Evolutionary conservation across 371 early-diverging fungal genomes (phyloP).

Genomic region (Mortierella sp.): DNA sequence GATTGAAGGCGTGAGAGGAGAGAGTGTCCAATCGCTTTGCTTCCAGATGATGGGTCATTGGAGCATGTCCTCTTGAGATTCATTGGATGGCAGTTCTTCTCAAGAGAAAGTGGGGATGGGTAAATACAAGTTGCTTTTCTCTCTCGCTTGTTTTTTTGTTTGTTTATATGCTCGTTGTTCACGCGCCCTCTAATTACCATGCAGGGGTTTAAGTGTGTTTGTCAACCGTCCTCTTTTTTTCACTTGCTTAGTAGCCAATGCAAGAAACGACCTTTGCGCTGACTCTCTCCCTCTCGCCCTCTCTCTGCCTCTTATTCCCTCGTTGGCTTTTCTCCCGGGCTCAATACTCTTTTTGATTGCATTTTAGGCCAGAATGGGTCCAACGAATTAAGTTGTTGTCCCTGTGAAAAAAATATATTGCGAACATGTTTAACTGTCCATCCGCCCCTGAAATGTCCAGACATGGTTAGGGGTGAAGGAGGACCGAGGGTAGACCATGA

Average conservation of each 20-base stretch:
- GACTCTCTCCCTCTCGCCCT: neutral
- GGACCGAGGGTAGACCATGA: neutral
- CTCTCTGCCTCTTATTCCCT: neutral
- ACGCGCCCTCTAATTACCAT: neutral
- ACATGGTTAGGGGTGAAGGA: neutral
- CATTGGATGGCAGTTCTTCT: neutral
- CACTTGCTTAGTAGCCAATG: neutral
- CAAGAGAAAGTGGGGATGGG: neutral
- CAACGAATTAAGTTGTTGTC: neutral
- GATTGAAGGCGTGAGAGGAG: neutral
- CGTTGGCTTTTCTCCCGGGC: neutral
- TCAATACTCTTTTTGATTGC: neutral
- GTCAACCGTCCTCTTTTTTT: neutral
- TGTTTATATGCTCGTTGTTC: neutral
- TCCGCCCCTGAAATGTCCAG: neutral
- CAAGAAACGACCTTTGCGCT: neutral
- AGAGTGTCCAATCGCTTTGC: conserved; percentile 2
- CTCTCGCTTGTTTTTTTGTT: neutral
- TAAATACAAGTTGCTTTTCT: neutral
- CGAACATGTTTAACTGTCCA: neutral
- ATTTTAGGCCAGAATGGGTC: neutral
- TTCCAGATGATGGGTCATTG: neutral
- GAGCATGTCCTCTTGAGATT: neutral
- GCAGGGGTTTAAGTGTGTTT: neutral
- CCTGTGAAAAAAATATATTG: neutral